These are phyloP conservation scores for Talaromyces stipitatus DNA, from an alignment of 495 filamentous ascomycete species.

Conservation along the genomic window DNA sequence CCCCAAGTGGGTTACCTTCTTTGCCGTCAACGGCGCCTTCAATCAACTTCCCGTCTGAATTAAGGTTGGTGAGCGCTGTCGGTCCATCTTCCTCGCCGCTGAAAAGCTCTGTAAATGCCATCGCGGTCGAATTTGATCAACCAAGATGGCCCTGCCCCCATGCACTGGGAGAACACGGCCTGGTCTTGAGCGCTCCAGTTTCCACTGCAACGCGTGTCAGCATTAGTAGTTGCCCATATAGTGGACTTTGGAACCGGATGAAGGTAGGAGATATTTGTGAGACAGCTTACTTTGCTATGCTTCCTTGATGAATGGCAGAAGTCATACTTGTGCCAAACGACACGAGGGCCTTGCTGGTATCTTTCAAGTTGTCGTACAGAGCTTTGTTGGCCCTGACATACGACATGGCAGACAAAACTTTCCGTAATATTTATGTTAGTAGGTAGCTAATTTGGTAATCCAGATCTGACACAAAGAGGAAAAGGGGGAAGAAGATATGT, in stretches of 20 bases:
- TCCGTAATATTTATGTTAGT: background rate
- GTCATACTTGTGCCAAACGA: constrained; percentile 1
- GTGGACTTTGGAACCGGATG: too few species aligned
- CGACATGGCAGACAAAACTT: background rate
- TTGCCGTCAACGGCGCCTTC: constrained; percentile 6
- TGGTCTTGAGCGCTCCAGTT: background rate
- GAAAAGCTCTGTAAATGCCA: constrained; percentile 8
- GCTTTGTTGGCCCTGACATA: constrained; percentile 2
- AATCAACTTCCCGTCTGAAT: constrained; percentile 21
- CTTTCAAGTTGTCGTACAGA: constrained; percentile 1
- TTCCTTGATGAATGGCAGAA: background rate
- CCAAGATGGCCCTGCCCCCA: constrained; percentile 14
- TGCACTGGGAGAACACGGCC: constrained; percentile 13
- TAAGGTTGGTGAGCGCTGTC: constrained; percentile 8
- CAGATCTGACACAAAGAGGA: background rate
- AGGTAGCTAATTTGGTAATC: background rate
- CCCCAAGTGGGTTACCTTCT: too few species aligned
- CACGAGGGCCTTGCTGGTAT: background rate
- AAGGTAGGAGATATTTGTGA: background rate
- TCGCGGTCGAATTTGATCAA: constrained; percentile 10
- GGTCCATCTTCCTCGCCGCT: constrained; percentile 8
- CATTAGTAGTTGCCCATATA: background rate
- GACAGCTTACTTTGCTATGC: background rate
- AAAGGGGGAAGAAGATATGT: background rate
- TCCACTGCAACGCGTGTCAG: background rate